Percentiles rank a stretch among this genome's conserved stretches.
Conservation (phyloP, 2,329 filamentous ascomycete species). For the Beauveria pseudobassiana region DNA sequence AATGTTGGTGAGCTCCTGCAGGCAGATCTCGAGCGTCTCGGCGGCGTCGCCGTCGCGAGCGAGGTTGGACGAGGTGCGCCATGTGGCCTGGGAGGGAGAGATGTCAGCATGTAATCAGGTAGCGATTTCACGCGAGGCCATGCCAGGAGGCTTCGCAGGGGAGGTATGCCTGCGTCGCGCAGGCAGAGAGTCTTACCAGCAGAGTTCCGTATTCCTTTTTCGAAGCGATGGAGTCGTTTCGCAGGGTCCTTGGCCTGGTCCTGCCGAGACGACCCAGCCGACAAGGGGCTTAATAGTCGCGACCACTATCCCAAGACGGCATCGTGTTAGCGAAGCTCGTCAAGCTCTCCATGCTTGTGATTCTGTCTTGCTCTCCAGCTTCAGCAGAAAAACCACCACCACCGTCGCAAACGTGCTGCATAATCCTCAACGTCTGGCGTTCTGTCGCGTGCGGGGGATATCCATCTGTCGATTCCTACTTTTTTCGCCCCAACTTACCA, state of each 20-base stretch:
- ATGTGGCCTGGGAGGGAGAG: slow-evolving; percentile 36
- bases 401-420: background rate
- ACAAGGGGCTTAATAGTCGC: slow-evolving; percentile 58
- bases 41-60: slow-evolving; percentile 53
- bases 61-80: slow-evolving; percentile 55
- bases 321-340: background rate
- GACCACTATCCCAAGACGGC: slow-evolving; percentile 45
- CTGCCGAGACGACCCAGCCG: slow-evolving; percentile 46
- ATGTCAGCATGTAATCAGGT: background rate
- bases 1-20: slow-evolving; percentile 60
- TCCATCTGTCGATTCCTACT: background rate
- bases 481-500: background rate
- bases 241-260: slow-evolving; percentile 56
- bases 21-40: slow-evolving; percentile 53
- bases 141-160: too few species aligned
- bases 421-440: background rate
- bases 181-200: slow-evolving; percentile 34
- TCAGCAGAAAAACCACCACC: background rate
- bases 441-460: background rate
- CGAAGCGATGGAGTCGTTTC: slow-evolving; percentile 57
- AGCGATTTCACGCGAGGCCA: background rate
- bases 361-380: background rate
- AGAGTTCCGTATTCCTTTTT: slow-evolving; percentile 59
- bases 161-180: too few species aligned
- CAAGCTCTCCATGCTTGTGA: background rate